Conservation (phyloP, 768 basidiomycete genomes). For the Phlebiopsis gigantea region DNA sequence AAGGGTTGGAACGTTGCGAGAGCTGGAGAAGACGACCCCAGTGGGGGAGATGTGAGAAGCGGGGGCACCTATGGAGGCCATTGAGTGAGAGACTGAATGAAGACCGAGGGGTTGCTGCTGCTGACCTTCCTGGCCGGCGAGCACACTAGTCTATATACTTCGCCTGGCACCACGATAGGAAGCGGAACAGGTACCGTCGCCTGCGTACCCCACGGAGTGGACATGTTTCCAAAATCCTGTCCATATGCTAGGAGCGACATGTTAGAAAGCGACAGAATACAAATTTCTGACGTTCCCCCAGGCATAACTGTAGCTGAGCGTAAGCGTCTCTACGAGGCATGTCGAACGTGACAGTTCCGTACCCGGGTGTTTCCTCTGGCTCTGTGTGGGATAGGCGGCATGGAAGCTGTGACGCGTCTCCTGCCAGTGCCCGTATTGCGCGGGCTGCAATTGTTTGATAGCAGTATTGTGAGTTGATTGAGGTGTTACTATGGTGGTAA, state of each 20-base stretch:
- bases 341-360: not conserved
- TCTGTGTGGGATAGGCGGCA: not conserved
- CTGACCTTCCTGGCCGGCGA: not conserved
- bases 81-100: not conserved
- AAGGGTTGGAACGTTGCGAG: not conserved
- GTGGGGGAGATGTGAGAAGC: not conserved
- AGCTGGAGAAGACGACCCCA: slow-evolving; percentile 4
- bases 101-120: not conserved
- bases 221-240: not conserved
- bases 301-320: not conserved
- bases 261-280: not conserved
- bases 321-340: not conserved
- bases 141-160: not conserved
- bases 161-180: not conserved
- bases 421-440: too few relatives aligned
- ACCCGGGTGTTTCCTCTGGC: not conserved
- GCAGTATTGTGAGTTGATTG: too few relatives aligned
- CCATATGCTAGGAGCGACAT: not conserved
- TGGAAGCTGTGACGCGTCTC: not conserved
- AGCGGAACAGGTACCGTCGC: not conserved
- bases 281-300: not conserved
- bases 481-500: too few relatives aligned
- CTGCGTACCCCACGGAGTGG: not conserved
- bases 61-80: not conserved
- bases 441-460: too few relatives aligned